A percentile compares a stretch with the other conserved stretches of the same genome.
phyloP scores from a whole-genome alignment of 108 stramenopile genomes.

The Mediolabrus comicus region DNA sequence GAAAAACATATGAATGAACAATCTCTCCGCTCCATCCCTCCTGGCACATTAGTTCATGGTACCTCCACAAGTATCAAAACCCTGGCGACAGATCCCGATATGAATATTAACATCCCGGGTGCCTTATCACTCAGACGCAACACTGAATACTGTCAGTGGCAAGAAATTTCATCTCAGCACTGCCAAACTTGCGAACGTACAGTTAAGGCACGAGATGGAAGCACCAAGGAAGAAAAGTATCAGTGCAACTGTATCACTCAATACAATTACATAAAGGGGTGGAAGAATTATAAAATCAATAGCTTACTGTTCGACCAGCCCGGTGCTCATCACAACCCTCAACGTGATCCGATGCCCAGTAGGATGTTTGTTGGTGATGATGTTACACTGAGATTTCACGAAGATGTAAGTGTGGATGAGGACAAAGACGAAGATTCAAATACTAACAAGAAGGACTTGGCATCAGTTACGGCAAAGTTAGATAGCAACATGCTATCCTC shows the following conservation, averaged over 20 bases:
- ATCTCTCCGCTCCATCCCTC: neutral
- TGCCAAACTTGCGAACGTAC: constrained; percentile 32
- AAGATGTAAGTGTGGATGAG: neutral
- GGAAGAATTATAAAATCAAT: constrained; percentile 20
- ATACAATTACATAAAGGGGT: constrained; percentile 39
- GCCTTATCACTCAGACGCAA: constrained; percentile 22
- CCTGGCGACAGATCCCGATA: neutral
- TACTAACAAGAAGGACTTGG: neutral
- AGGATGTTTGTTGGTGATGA: constrained; percentile 13
- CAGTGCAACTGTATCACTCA: constrained; percentile 31
- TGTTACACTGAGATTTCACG: constrained; percentile 10
- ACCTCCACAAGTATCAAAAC: neutral
- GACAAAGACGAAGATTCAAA: neutral
- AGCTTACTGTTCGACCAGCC: constrained; percentile 40
- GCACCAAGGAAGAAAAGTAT: constrained; percentile 23
- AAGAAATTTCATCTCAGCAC: constrained; percentile 9
- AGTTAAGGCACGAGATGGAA: constrained; percentile 30
- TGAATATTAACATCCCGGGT: constrained; percentile 14
- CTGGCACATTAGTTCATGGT: constrained; percentile 10
- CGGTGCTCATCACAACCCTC: constrained; percentile 44
- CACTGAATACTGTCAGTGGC: constrained; percentile 40
- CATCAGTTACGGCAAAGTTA: neutral
- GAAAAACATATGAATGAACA: neutral
- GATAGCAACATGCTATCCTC: constrained; percentile 18
- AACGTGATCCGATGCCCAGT: constrained; percentile 41